Evolutionary conservation across 169 alveolate species (phyloP).

Genomic region (Hammondia hammondi): DNA sequence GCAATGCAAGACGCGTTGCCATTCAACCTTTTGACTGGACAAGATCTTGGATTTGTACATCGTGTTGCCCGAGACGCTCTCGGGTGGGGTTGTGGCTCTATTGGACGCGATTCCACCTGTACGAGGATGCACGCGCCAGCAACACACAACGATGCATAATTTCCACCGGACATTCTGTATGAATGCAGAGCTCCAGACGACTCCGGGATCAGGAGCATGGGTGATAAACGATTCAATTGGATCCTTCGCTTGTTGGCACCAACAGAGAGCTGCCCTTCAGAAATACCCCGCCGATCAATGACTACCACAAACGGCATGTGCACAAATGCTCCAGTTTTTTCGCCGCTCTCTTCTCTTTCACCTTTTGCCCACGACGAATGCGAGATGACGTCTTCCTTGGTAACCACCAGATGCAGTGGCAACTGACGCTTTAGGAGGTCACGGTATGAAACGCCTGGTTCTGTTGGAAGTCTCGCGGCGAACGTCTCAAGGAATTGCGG

Average conservation of each 20-base stretch:
- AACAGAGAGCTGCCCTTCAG: too few relatives aligned
- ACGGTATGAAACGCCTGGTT: background rate
- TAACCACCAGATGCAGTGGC: background rate
- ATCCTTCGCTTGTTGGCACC: too few relatives aligned
- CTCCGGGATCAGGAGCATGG: too few relatives aligned
- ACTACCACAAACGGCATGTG: too few relatives aligned
- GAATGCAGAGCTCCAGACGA: too few relatives aligned
- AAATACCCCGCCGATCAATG: too few relatives aligned
- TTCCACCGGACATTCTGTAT: too few relatives aligned
- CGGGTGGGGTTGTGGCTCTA: too few relatives aligned
- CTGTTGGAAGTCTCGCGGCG: background rate
- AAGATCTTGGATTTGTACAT: background rate
- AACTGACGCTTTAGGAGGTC: background rate
- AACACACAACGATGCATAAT: too few relatives aligned
- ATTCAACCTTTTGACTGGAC: background rate
- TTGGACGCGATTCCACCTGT: too few relatives aligned
- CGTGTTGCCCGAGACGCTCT: background rate
- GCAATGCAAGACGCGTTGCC: background rate
- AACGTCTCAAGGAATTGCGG: slow-evolving; percentile 1
- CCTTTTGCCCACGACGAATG: background rate
- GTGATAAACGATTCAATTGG: too few relatives aligned
- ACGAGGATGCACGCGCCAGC: too few relatives aligned
- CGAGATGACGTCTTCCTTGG: background rate
- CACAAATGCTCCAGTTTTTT: background rate
- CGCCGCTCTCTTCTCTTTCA: background rate